A percentile compares a stretch with the other conserved stretches of the same genome.
Conservation (phyloP, 1,139 yeast genomes). For the Schwanniomyces etchellsii region DNA sequence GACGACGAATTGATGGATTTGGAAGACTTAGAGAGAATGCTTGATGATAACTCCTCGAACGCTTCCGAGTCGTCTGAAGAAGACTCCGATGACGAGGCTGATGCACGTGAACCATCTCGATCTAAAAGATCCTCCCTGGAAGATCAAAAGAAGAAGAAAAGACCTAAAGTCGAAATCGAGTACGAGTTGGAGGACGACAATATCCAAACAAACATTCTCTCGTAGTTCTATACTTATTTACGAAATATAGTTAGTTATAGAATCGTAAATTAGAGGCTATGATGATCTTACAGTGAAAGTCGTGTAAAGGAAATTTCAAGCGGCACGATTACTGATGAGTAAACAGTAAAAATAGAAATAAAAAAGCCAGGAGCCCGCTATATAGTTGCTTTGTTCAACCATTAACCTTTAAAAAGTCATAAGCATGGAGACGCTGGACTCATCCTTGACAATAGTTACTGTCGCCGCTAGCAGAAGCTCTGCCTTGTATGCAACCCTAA, state of each 20-base stretch:
- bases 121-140: neutral
- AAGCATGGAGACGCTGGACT: no score
- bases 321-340: no score
- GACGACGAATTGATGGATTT: conserved; percentile 87
- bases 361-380: no score
- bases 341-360: no score
- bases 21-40: conserved; percentile 89
- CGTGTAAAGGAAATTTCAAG: no score
- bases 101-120: neutral
- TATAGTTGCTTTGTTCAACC: no score
- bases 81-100: conserved; percentile 27
- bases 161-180: conserved; percentile 78
- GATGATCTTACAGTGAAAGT: no score
- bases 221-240: conserved; percentile 5
- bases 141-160: conserved; percentile 43
- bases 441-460: no score
- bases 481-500: conserved; percentile 4
- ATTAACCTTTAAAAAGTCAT: no score
- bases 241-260: no score
- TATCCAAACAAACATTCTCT: conserved; percentile 28
- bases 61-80: conserved; percentile 18
- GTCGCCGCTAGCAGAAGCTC: conserved; percentile 7
- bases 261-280: no score
- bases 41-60: conserved; percentile 56
- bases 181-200: conserved; percentile 65